Conservation (phyloP, 2,329 filamentous ascomycete genomes). For the Botryotinia calthae region DNA sequence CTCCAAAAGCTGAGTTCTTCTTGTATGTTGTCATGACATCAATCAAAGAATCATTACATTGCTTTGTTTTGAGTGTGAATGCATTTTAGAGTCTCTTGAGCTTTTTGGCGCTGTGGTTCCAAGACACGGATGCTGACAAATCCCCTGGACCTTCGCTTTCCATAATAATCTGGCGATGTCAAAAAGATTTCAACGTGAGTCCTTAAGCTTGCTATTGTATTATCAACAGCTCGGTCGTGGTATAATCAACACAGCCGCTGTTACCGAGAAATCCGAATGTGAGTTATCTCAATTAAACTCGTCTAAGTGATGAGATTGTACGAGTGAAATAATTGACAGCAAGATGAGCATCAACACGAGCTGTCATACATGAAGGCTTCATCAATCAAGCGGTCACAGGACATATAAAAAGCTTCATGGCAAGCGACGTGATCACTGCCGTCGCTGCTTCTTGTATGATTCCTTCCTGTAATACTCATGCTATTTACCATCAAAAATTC, state of each 20-base stretch:
- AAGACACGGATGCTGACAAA: not conserved
- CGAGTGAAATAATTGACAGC: too few relatives aligned
- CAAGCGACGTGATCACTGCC: too few relatives aligned
- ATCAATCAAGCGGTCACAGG: not conserved
- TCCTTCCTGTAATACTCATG: not conserved
- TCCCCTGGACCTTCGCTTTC: not conserved
- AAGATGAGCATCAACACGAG: not conserved
- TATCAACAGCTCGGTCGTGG: not conserved
- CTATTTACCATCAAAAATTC: not conserved
- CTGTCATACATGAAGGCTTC: not conserved
- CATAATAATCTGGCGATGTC: not conserved
- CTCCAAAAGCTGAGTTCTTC: accelerated
- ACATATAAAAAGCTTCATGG: too few relatives aligned
- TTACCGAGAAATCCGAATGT: not conserved
- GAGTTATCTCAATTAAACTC: not conserved
- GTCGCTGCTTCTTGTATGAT: too few relatives aligned
- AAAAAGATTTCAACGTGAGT: too few relatives aligned
- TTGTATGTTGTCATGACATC: not conserved
- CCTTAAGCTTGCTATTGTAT: too few relatives aligned
- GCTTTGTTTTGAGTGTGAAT: not conserved
- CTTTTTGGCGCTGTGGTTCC: not conserved
- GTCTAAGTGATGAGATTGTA: not conserved
- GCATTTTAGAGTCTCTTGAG: not conserved
- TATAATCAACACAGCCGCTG: not conserved
- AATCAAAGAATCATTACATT: not conserved